Evolutionary conservation across 305 asterid genomes (phyloP).

Genomic region (Solanum hybrid): DNA sequence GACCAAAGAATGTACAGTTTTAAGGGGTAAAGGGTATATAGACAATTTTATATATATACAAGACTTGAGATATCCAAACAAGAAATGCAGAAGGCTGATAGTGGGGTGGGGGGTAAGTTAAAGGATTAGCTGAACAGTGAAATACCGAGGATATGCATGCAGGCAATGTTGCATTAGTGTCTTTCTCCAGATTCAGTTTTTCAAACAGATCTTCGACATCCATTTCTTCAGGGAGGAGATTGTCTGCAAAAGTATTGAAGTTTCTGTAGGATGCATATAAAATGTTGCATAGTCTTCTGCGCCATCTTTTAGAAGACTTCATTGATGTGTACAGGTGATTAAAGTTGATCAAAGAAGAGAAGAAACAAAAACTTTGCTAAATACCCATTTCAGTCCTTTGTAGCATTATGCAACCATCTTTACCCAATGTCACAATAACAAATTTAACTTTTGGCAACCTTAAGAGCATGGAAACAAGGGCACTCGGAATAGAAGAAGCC

Average conservation of each 20-base stretch:
- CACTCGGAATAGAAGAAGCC: constrained; percentile 61
- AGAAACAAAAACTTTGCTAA: neutral
- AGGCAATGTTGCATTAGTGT: constrained; percentile 33
- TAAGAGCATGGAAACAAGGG: constrained; percentile 74
- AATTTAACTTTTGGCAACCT: constrained; percentile 60
- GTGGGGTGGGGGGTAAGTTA: neutral
- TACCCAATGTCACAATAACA: constrained; percentile 48
- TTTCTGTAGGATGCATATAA: neutral
- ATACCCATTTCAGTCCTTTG: constrained; percentile 41
- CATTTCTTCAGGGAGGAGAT: constrained; percentile 42
- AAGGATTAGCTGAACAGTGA: neutral
- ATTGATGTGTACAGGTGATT: neutral
- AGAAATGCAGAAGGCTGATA: neutral
- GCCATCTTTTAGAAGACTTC: neutral
- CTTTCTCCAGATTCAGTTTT: constrained; percentile 50
- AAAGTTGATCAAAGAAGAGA: neutral
- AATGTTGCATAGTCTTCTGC: neutral
- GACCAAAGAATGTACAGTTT: neutral
- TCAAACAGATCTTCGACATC: constrained; percentile 52
- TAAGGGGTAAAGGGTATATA: neutral
- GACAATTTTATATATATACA: neutral
- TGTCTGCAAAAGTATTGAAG: constrained; percentile 37
- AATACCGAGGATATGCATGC: constrained; percentile 67
- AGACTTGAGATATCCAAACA: neutral
- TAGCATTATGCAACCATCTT: constrained; percentile 57